Evolutionary conservation across 768 basidiomycete species (phyloP), one percentile per base, ranked within the genome.

Genomic region (Xerocomus potaroensis): DNA sequence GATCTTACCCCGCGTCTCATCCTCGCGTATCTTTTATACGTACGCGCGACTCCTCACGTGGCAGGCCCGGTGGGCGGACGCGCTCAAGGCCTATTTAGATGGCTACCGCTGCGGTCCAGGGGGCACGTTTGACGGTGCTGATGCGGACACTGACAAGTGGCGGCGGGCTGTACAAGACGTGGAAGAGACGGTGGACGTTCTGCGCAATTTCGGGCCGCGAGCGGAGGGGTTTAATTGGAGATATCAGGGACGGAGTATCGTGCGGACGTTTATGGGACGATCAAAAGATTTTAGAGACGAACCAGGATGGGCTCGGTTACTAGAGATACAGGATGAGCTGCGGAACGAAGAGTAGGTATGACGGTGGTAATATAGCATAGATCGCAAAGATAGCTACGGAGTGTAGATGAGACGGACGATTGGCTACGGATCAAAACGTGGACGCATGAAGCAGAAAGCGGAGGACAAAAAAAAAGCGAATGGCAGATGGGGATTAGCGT

Each of bases 261-360:
- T 97, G 49, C 74, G 94, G 68, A 87, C 84, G 42, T 98, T 97
- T 67, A 77, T 90, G 68, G 94, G 88, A 7, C 74, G 89, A 49
- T 91, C 89, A 49, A 83, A 74, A 65, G 89, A 83, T 48, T 97
- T 93, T 54, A 88, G 86, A 64, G 93, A 93, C 42, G 89, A 96
- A 63, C 77, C 82, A 4, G 92, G 91, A 70, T 97, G 88, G 84
- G 63, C 71, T 22, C 71, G 73, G 51, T 70, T 98, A 59, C 72
- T 73, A 57, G 78, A 74, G 50, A 63, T 92, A 56, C 71, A 81
- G 41, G 51, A 56, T 12, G 63, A 59, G 42, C 47, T 64, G 35
- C 47, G 53, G 39, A 59, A 33, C 33, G 57, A 57, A 27, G 53
- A 45, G 31, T 48, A 48, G 27, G 11, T 31, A 43, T 45, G 27